These are phyloP conservation scores for Sphaerulina musiva DNA, from an alignment of 2,329 filamentous ascomycete species.

Conservation along the genomic window DNA sequence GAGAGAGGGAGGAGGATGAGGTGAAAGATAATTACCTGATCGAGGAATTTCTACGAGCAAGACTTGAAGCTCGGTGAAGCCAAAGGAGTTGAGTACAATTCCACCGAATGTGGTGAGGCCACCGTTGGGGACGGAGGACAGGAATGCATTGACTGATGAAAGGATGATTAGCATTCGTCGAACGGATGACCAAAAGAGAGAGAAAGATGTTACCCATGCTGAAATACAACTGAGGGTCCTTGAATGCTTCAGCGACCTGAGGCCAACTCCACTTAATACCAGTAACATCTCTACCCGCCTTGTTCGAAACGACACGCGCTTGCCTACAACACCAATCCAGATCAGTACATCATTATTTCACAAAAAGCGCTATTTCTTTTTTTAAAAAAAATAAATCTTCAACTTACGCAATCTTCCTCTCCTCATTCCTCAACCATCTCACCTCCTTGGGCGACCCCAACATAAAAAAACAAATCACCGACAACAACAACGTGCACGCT, in stretches of 20 bases:
- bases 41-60: slow-evolving; percentile 33
- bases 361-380: too few relatives aligned
- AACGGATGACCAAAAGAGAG: too few relatives aligned
- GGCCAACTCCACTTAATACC: slow-evolving; percentile 29
- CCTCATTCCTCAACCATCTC: slow-evolving; percentile 25
- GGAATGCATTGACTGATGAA: slow-evolving; percentile 24
- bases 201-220: slow-evolving; percentile 11
- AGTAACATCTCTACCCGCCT: slow-evolving; percentile 29
- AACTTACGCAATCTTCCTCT: slow-evolving; percentile 26
- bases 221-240: slow-evolving; percentile 28
- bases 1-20: too few relatives aligned
- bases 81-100: slow-evolving; percentile 26
- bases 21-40: slow-evolving; percentile 14
- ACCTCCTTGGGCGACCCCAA: slow-evolving; percentile 30
- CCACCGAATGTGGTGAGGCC: slow-evolving; percentile 25
- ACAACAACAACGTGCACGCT: slow-evolving; percentile 23
- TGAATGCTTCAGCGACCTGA: slow-evolving; percentile 27
- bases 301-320: slow-evolving; percentile 28
- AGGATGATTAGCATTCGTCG: background rate
- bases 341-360: too few relatives aligned
- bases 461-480: slow-evolving; percentile 27
- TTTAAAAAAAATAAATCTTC: too few relatives aligned
- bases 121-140: slow-evolving; percentile 27
- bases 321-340: slow-evolving; percentile 13
- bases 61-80: slow-evolving; percentile 31